Evolutionary conservation across 2,329 filamentous ascomycete species (phyloP).

Genomic region (Didymella exigua): DNA sequence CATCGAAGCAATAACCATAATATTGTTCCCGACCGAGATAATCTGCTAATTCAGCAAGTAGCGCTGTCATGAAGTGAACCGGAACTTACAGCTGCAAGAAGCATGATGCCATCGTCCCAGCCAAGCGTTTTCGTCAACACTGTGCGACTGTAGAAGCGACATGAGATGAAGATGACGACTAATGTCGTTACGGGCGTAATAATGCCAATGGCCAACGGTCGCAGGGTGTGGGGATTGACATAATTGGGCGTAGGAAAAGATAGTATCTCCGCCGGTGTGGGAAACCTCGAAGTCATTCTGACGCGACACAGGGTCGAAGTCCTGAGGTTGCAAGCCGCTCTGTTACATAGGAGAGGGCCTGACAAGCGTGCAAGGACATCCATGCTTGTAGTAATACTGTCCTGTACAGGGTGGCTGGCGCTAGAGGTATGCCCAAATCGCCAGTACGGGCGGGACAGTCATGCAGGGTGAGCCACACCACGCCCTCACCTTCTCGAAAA

Average conservation of each 20-base stretch:
- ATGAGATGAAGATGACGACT: conserved; percentile 24
- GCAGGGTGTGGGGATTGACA: conserved; percentile 32
- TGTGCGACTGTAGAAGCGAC: conserved; percentile 35
- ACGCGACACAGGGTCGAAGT: conserved; percentile 3
- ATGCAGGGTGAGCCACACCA: conserved; percentile 12
- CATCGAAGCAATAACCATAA: conserved; percentile 36
- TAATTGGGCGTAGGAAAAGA: conserved; percentile 39
- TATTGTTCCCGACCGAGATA: conserved; percentile 29
- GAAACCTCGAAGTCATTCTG: conserved; percentile 35
- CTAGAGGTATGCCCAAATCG: conserved; percentile 1
- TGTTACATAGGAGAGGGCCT: conserved; percentile 10
- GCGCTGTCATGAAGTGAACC: background rate
- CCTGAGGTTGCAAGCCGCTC: conserved; percentile 1
- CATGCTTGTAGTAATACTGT: background rate
- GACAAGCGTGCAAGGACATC: background rate
- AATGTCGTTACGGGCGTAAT: conserved; percentile 30
- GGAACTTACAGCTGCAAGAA: conserved; percentile 30
- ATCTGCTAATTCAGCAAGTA: conserved; percentile 13
- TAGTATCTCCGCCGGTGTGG: conserved; percentile 31
- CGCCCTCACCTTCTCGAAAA: conserved; percentile 14
- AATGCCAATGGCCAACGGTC: conserved; percentile 31
- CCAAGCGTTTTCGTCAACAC: conserved; percentile 32
- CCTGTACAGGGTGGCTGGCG: conserved; percentile 2
- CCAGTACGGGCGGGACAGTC: conserved; percentile 3
- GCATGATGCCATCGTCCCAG: conserved; percentile 40